Evolutionary conservation across 2,329 filamentous ascomycete species (phyloP).

Genomic region (Nannizzia gypsea): DNA sequence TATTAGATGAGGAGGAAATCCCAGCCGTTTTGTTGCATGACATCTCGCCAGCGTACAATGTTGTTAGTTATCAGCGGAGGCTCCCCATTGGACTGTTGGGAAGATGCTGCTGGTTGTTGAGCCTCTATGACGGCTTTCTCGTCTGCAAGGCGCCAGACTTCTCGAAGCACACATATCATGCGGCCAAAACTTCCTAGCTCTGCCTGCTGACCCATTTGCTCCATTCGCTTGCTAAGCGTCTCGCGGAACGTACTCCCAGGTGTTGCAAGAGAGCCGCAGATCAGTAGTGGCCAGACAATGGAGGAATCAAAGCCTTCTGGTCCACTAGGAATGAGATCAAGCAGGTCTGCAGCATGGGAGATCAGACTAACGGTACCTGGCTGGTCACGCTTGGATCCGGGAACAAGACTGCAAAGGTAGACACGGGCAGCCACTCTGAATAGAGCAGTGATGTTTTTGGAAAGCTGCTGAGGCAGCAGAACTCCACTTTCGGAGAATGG

Average conservation of each 20-base stretch:
- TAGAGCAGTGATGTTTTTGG: slow-evolving; percentile 75
- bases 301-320: slow-evolving; percentile 76
- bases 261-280: slow-evolving; percentile 68
- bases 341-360: slow-evolving; percentile 60
- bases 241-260: slow-evolving; percentile 61
- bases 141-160: slow-evolving; percentile 70
- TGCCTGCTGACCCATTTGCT: slow-evolving; percentile 62
- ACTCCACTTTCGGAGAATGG: slow-evolving; percentile 53
- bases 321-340: slow-evolving; percentile 73
- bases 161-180: slow-evolving; percentile 62
- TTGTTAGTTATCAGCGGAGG: background rate
- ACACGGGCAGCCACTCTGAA: slow-evolving; percentile 89
- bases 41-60: slow-evolving; percentile 74
- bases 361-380: slow-evolving; percentile 64
- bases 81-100: background rate
- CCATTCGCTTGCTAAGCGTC: slow-evolving; percentile 65
- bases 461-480: slow-evolving; percentile 70
- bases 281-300: slow-evolving; percentile 83
- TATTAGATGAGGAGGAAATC: slow-evolving; percentile 74
- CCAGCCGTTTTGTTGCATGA: slow-evolving; percentile 82
- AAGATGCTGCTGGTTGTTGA: slow-evolving; percentile 1
- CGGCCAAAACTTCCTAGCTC: slow-evolving; percentile 77
- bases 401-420: slow-evolving; percentile 91
- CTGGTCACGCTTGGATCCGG: slow-evolving; percentile 68
- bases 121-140: slow-evolving; percentile 26